phyloP scores from a whole-genome alignment of 805 yeast genomes.

The Ogataea ganodermae region DNA sequence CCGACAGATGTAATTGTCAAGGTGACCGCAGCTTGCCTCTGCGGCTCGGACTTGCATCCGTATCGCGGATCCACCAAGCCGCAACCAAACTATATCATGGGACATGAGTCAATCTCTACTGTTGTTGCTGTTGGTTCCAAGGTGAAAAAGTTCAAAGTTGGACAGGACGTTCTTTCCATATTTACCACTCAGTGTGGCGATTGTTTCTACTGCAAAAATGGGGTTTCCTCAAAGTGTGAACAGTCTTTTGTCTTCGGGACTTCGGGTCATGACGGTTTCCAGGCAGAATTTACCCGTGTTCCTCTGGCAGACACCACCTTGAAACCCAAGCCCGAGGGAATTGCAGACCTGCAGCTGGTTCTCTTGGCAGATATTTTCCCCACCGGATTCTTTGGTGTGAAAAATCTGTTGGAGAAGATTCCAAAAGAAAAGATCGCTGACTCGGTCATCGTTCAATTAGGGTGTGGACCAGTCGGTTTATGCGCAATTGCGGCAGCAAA shows the following conservation, averaged over 20 bases:
- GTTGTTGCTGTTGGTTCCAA: conserved; percentile 42
- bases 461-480: conserved; percentile 63
- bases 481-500: conserved; percentile 51
- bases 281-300: conserved; percentile 61
- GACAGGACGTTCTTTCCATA: conserved; percentile 48
- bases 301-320: conserved; percentile 57
- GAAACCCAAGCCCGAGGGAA: conserved; percentile 43
- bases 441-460: conserved; percentile 50
- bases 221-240: conserved; percentile 53
- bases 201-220: conserved; percentile 55
- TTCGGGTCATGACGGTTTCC: conserved; percentile 58
- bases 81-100: conserved; percentile 45
- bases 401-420: conserved; percentile 37
- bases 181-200: conserved; percentile 61
- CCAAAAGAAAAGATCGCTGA: conserved; percentile 1
- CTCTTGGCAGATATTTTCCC: conserved; percentile 67
- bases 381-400: conserved; percentile 51
- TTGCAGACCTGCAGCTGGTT: conserved; percentile 48
- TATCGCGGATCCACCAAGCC: conserved; percentile 53
- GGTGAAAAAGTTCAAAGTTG: conserved; percentile 39
- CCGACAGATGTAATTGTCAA: conserved; percentile 49
- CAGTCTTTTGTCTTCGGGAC: conserved; percentile 52
- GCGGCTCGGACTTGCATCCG: conserved; percentile 58
- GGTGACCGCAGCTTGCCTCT: conserved; percentile 49
- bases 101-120: conserved; percentile 45